These are phyloP conservation scores for Moesziomyces parantarcticus DNA, from an alignment of 1,284 basidiomycete genomes.

Conservation along the genomic window DNA sequence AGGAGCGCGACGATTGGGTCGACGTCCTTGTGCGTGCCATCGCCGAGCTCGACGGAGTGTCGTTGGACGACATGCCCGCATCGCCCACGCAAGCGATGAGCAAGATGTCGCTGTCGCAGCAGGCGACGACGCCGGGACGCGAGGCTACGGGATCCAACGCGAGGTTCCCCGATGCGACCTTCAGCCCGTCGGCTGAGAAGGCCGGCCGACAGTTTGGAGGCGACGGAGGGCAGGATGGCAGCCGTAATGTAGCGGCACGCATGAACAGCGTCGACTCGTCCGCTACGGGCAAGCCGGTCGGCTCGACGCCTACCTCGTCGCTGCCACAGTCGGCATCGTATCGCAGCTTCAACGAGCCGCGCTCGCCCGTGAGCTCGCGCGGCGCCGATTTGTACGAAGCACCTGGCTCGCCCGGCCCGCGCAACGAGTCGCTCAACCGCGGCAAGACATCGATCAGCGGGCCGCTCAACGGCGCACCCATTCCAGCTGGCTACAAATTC, in stretches of 20 bases:
- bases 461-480: conserved; percentile 84
- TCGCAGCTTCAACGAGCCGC: conserved; percentile 43
- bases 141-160: conserved; percentile 18
- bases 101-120: conserved; percentile 37
- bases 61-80: conserved; percentile 21
- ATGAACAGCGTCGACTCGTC: conserved; percentile 40
- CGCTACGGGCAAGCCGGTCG: conserved; percentile 16
- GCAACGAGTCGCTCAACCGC: conserved; percentile 23
- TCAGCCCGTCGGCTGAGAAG: conserved; percentile 29
- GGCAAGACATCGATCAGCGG: conserved; percentile 80
- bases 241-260: conserved; percentile 13
- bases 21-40: conserved; percentile 77
- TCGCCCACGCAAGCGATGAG: conserved; percentile 41
- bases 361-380: conserved; percentile 20
- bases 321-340: conserved; percentile 35
- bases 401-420: conserved; percentile 36
- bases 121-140: conserved; percentile 12
- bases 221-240: conserved; percentile 21
- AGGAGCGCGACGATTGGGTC: conserved; percentile 92
- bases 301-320: conserved; percentile 15
- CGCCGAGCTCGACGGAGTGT: conserved; percentile 38
- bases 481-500: conserved; percentile 89
- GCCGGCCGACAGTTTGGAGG: conserved; percentile 7
- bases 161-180: conserved; percentile 18
- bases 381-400: conserved; percentile 26